Conservation (phyloP, 2,329 filamentous ascomycete genomes). For the Sarocladium oryzae region DNA sequence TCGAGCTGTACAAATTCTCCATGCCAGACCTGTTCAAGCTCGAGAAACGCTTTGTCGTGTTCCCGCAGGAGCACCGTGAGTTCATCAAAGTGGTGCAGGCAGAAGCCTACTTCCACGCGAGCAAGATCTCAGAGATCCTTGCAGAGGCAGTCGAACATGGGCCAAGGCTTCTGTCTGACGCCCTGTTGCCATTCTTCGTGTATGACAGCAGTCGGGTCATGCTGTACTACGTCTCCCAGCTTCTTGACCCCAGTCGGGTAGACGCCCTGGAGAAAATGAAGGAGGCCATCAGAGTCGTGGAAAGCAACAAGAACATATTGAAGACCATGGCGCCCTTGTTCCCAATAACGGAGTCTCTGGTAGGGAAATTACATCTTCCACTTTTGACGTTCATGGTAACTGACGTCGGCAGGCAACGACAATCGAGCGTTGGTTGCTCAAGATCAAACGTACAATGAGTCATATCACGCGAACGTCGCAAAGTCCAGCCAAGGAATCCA, state of each 20-base stretch:
- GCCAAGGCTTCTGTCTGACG: slow-evolving; percentile 33
- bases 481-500: neutral
- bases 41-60: slow-evolving; percentile 28
- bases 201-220: slow-evolving; percentile 42
- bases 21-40: slow-evolving; percentile 38
- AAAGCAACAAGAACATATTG: slow-evolving; percentile 31
- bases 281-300: slow-evolving; percentile 32
- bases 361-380: slow-evolving; percentile 15
- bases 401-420: slow-evolving; percentile 25
- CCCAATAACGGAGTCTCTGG: slow-evolving; percentile 32
- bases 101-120: slow-evolving; percentile 32
- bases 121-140: slow-evolving; percentile 30
- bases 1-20: slow-evolving; percentile 39
- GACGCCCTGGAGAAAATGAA: slow-evolving; percentile 29
- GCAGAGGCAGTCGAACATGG: slow-evolving; percentile 35
- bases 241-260: slow-evolving; percentile 29
- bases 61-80: slow-evolving; percentile 30
- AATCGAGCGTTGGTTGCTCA: slow-evolving; percentile 31
- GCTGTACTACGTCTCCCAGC: slow-evolving; percentile 39
- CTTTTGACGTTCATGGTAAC: too few species aligned
- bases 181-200: slow-evolving; percentile 37
- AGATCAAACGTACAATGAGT: slow-evolving; percentile 25
- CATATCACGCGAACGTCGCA: neutral
- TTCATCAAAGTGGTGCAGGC: slow-evolving; percentile 30
- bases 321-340: slow-evolving; percentile 31